Conservation (phyloP, 176 grass and related monocot genomes). For the Cenchrus purpureus region DNA sequence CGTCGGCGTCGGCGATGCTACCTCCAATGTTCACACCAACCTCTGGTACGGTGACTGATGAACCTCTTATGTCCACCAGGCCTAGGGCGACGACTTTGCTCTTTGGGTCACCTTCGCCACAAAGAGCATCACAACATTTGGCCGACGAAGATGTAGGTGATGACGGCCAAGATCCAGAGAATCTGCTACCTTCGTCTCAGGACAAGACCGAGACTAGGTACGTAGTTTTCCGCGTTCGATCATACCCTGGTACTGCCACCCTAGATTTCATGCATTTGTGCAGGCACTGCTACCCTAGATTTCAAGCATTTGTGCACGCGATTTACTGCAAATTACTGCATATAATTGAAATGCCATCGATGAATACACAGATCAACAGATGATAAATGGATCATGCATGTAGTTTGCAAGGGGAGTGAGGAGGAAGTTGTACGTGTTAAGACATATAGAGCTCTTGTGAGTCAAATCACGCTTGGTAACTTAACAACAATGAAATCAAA, state of each 20-base stretch:
- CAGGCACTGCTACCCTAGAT: no score
- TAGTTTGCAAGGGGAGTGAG: background rate
- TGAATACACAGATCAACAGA: background rate
- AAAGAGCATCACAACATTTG: background rate
- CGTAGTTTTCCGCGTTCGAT: background rate
- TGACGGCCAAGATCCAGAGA: background rate
- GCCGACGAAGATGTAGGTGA: background rate
- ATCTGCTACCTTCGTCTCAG: background rate
- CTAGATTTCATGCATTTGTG: background rate
- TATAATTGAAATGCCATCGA: constrained; percentile 3
- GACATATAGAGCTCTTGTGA: no score
- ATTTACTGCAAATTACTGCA: background rate
- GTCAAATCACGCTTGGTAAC: no score
- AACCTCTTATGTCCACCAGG: background rate
- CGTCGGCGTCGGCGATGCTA: background rate
- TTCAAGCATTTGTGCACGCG: background rate
- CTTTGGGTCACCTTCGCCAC: background rate
- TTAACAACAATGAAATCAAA: no score
- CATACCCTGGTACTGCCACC: background rate
- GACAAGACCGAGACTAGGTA: background rate
- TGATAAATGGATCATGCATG: background rate
- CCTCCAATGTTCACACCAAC: constrained; percentile 7
- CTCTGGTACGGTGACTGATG: background rate
- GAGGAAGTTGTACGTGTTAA: no score
- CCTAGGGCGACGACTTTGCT: background rate